Base-by-base conservation (phyloP, 1,284 basidiomycete genomes). In the Cryptococcus sp. region DNA sequence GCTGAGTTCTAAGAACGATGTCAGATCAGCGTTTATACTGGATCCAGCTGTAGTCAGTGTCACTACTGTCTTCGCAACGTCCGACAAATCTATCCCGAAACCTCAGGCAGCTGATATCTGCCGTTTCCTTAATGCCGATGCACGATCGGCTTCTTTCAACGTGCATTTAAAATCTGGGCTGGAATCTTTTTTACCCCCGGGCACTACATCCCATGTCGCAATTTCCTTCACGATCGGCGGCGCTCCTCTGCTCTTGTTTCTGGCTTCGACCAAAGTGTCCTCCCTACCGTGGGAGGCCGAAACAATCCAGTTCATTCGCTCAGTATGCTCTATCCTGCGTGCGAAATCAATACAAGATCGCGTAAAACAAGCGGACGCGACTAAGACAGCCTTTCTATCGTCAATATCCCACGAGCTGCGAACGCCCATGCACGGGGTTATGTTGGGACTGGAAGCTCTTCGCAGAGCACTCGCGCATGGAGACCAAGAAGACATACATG, bases 331-430 rank as follows among this genome's bases (percentile, higher is more conserved):
- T 1, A 55, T 69, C 14, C 49, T 63, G 10, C 53, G 59, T 19
- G 60, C 61, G 1, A 49, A 57, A 19, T 37, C 60, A 21, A 24
- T 65, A 23, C 61, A 64, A 21, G 37, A 50, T 18, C 46, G 64
- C 10, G 57, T 66, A 2, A 45, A 64, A 21, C 57, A 62, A 31
- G 66, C 63, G 3, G 68, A 70, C 31, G 57, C 59, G 10, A 63
- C 63, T 7, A 69, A 72, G 50, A 61, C 68, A 5, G 58, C 62
- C 0, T 72, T 72, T 49, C 56, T 71, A 5, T 66, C 64, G 1
- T 67, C 65, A 13, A 65, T 71, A 44, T 60, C 56, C 36, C 69
- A 71, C 53, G 69, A 71, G 47, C 57, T 71, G 7, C 59, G 69
- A 1, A 69, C 67, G 2, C 69, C 69, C 0, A 57, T 68, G 53